Conservation (phyloP, 1,284 basidiomycete genomes). For the Apiotrichum laibachii region DNA sequence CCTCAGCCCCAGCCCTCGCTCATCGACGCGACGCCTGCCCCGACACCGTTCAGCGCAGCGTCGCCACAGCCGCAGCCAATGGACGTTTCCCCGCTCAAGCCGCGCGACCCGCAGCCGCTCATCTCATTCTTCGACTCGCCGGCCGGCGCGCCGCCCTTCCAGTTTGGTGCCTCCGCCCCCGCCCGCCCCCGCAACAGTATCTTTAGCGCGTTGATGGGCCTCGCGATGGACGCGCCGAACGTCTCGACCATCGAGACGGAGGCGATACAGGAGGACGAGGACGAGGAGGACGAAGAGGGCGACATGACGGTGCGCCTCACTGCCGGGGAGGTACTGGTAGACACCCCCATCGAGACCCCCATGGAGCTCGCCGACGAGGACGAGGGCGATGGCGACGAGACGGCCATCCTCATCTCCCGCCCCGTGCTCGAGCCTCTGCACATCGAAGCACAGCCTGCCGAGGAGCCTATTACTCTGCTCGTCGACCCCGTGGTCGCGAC, state of each 20-base stretch:
- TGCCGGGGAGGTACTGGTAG: background rate
- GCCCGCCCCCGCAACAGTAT: constrained; percentile 1
- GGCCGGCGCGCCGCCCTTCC: background rate
- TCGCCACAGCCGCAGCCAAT: background rate
- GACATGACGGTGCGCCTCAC: constrained; percentile 1
- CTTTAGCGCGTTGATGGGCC: constrained; percentile 16
- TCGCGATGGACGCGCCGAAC: constrained; percentile 1
- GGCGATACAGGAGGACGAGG: constrained; percentile 3
- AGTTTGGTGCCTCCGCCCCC: constrained; percentile 5
- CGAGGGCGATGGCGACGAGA: no score
- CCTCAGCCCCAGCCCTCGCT: background rate
- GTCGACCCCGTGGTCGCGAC: no score
- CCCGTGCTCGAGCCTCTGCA: no score
- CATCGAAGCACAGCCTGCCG: background rate
- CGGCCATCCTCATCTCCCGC: no score
- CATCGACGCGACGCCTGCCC: background rate
- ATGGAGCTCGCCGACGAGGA: no score
- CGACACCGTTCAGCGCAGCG: background rate
- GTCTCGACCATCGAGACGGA: background rate
- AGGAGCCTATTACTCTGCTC: background rate
- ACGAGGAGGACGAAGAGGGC: constrained; percentile 3
- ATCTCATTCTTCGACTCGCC: constrained; percentile 22
- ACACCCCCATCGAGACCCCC: background rate
- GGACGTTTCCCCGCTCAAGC: background rate
- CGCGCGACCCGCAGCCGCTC: constrained; percentile 10